Conservation (phyloP, 2,329 filamentous ascomycete species). For the Westerdykella ornata region DNA sequence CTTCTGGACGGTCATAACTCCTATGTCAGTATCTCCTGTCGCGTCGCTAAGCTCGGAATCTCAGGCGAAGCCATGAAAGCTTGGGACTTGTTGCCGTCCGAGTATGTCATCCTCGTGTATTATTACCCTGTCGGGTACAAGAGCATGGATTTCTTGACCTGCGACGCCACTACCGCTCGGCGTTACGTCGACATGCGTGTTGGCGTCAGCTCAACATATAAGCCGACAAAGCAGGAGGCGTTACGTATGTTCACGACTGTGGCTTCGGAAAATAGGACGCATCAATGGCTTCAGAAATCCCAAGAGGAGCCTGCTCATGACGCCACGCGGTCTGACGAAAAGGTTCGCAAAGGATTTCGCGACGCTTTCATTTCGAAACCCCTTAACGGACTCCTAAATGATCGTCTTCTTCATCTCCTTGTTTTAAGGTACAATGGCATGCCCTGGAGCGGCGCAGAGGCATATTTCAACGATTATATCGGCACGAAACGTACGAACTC, state of each 20-base stretch:
- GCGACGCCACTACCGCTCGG: constrained; percentile 33
- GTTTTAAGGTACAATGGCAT: constrained; percentile 51
- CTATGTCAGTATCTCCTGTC: constrained; percentile 62
- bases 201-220: constrained; percentile 65
- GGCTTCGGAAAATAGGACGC: constrained; percentile 28
- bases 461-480: constrained; percentile 47
- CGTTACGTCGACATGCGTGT: constrained; percentile 55
- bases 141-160: constrained; percentile 48
- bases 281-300: constrained; percentile 5
- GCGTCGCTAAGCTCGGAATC: constrained; percentile 62
- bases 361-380: constrained; percentile 66
- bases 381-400: constrained; percentile 60
- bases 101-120: constrained; percentile 70
- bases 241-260: constrained; percentile 46
- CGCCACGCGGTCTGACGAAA: not conserved
- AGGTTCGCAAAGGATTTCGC: constrained; percentile 39
- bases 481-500: constrained; percentile 23
- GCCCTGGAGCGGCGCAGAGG: constrained; percentile 63
- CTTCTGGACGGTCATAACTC: constrained; percentile 44
- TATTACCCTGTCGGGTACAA: constrained; percentile 58
- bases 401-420: constrained; percentile 57
- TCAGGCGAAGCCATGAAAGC: constrained; percentile 68
- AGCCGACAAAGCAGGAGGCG: constrained; percentile 56
- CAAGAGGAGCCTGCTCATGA: constrained; percentile 4
- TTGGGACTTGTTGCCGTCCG: constrained; percentile 61